Evolutionary conservation across 164 flowering plant species (phyloP), one percentile per base, ranked within the genome.

Genomic region (Nelumbo lutea): DNA sequence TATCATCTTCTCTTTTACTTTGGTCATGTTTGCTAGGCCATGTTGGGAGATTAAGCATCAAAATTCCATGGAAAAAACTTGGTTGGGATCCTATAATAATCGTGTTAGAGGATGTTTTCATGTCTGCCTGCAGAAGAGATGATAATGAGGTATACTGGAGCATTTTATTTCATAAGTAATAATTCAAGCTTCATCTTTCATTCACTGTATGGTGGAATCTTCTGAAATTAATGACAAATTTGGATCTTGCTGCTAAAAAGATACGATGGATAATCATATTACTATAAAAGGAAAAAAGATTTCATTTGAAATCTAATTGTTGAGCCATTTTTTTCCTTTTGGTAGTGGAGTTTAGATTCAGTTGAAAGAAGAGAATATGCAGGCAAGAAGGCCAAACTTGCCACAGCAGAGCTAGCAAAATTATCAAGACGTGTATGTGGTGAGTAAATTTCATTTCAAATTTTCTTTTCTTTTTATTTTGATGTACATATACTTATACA

Each of bases 341-440:
- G 58, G 15, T 64, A 94, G 98, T 94, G 97, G 97, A 78, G 79
- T 70, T 60, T 41, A 72, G 90, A 89, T 68, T 84, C 82, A 27
- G 86, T 90, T 73, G 90, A 84, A 70, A 85, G 69, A 78, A 85
- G 98, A 84, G 97, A 91, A 66, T 77, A 81, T 76, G 88, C 97
- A 65, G 87, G 85, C 41, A 94, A 94, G 75, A 90, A 87, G 81
- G 97, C 98, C 41, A 90, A 87, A 71, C 96, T 94, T 81, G 95
- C 95, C 70, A 87, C 96, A 42, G 98, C 98, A 50, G 98, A 94
- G 83, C 82, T 94, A 42, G 90, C 88, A 73, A 94, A 91, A 73
- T 73, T 94, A 62, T 88, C 98, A 4, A 86, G 86, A 63, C 92
- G 96, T 59, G 91, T 94, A 15, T 83, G 85, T 79, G 90, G 97